Conservation (phyloP, 2,329 filamentous ascomycete genomes). For the Sporothrix brunneoviolacea region DNA sequence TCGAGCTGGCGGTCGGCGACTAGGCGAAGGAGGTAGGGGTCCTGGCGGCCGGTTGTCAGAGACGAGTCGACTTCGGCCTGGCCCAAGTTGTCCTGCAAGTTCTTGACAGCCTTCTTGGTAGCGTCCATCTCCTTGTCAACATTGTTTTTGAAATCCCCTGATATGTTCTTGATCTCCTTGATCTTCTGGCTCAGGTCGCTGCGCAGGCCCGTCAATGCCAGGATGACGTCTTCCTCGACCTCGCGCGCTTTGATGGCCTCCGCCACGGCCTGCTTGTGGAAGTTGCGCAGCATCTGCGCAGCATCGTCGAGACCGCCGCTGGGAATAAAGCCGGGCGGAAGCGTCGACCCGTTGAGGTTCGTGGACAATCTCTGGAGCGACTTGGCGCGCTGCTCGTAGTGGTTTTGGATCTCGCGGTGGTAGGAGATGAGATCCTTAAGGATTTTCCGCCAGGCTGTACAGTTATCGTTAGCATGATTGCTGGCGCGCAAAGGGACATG, state of each 20-base stretch:
- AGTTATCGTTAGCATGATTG: conserved; percentile 5
- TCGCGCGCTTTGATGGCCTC: conserved; percentile 86
- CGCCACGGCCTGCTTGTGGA: conserved; percentile 71
- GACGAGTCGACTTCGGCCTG: conserved; percentile 72
- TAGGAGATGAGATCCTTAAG: conserved; percentile 92
- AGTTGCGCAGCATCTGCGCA: conserved; percentile 68
- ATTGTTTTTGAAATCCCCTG: conserved; percentile 93
- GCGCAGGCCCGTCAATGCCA: conserved; percentile 75
- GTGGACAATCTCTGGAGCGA: conserved; percentile 75
- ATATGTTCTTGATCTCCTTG: conserved; percentile 93
- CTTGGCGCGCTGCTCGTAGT: conserved; percentile 82
- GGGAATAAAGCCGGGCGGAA: conserved; percentile 68
- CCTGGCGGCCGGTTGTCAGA: conserved; percentile 73
- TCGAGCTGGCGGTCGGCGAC: conserved; percentile 86
- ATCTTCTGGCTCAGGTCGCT: conserved; percentile 92
- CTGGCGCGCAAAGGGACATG: too few species aligned
- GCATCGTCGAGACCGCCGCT: conserved; percentile 86
- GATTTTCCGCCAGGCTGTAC: conserved; percentile 82
- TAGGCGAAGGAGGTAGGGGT: conserved; percentile 82
- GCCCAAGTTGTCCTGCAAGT: conserved; percentile 74
- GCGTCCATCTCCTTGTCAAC: conserved; percentile 91
- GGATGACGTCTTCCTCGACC: conserved; percentile 85
- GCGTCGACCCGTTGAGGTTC: conserved; percentile 70
- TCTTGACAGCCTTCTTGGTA: conserved; percentile 71
- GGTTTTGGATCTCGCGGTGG: conserved; percentile 83